These are phyloP conservation scores for Diaporthe vaccinii DNA, from an alignment of 2,329 filamentous ascomycete species.

Conservation along the genomic window DNA sequence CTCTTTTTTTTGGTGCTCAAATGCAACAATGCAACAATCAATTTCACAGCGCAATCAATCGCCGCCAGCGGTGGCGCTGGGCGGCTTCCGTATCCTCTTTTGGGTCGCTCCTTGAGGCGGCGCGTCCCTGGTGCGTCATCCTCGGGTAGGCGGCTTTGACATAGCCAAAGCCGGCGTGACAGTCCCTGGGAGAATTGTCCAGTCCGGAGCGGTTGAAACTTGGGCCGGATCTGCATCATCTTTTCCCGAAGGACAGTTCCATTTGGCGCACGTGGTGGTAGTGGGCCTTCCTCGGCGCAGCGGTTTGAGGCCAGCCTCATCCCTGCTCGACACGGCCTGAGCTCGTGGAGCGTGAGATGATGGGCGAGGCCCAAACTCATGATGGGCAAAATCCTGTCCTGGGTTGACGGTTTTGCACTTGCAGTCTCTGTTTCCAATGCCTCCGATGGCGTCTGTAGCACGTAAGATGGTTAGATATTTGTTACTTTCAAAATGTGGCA, in stretches of 20 bases:
- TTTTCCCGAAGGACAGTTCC: not conserved
- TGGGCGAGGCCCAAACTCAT: not conserved
- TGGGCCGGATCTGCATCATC: not conserved
- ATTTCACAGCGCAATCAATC: constrained; percentile 6
- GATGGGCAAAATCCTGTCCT: not conserved
- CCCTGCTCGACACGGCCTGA: constrained; percentile 29
- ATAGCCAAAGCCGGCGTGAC: not conserved
- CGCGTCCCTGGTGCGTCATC: not conserved
- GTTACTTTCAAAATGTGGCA: not conserved
- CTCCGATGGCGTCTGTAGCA: not conserved
- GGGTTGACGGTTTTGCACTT: constrained; percentile 34
- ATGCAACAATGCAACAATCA: not conserved
- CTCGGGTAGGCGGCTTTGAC: not conserved
- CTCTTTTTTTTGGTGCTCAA: constrained; percentile 7
- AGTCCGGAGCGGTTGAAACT: not conserved
- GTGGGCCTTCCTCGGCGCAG: constrained; percentile 14
- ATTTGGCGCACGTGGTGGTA: not conserved
- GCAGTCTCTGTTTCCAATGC: constrained; percentile 14
- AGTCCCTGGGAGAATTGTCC: not conserved
- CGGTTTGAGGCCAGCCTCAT: constrained; percentile 1
- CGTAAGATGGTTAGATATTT: not conserved
- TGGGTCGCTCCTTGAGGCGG: not conserved
- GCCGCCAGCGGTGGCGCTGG: not conserved
- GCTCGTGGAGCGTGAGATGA: constrained; percentile 12
- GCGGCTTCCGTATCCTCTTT: not conserved